Evolutionary conservation across 306 rosid species (phyloP), one percentile per base, ranked within the genome.

Genomic region (Astragalus membranaceus): DNA sequence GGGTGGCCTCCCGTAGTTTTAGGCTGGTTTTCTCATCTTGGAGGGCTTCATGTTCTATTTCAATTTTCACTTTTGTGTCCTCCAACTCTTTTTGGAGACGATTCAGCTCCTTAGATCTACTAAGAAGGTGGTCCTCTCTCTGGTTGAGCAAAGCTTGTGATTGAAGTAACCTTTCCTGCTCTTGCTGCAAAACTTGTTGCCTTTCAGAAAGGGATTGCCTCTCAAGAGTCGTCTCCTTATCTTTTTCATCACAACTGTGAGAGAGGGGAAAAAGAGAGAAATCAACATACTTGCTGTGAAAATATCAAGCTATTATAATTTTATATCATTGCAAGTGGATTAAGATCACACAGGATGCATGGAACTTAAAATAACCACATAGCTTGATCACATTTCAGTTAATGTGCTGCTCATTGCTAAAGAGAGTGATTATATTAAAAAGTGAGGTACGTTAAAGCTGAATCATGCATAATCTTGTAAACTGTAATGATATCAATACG

Each of bases 131-230:
- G 10, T 80, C 85, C 82, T 91, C 99, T 82, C 99, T 84, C 76
- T 91, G 88, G 69, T 89, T 95, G 14, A 95, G 85, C 72, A 81
- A 82, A 64, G 87, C 53, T 78, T 95, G 92, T 6, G 95, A 92
- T 78, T 91, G 87, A 72, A 91, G 89, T 82, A 89, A 84, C 14
- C 95, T 80, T 75, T 95, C 96, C 33, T 91, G 97, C 78, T 87
- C 95, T 81, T 89, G 88, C 79, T 86, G 92, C 76, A 95, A 72
- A 50, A 83, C 60, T 72, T 87, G 86, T 74, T 86, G 90, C 84
- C 99, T 91, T 80, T 95, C 99, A 74, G 78, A 63, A 51, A 95
- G 82, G 52, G 88, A 87, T 56, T 91, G 92, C 78, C 89, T 83
- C 85, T 89, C 97, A 62, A 87, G 91, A 78, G 57, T 74, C 56